Evolutionary conservation across 768 basidiomycete genomes (phyloP), one percentile per base, ranked within the genome.

Genomic region (Termitomyces sp.): DNA sequence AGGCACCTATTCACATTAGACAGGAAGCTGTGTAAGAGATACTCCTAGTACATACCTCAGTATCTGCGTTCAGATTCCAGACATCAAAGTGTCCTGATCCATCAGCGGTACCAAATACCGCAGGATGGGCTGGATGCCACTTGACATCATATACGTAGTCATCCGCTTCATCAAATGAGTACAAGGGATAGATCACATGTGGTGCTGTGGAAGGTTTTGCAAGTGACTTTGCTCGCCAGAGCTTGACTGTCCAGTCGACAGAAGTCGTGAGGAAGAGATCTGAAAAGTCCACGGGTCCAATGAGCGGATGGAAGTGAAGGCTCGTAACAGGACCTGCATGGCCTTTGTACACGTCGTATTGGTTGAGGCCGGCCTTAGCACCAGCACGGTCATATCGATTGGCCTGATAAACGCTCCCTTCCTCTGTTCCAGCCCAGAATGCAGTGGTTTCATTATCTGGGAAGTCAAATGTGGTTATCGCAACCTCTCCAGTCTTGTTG

Each of bases 131-230:
- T 6, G 96, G 94, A 68, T 99, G 97, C 97, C 97, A 99, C 69
- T 89, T 91, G 46, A 93, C 95, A 73, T 98, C 97, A 73, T 97
- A 98, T 10, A 99, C 96, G 68, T 98, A 98, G 70, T 99, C 97
- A 67, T 95, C 94, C 12, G 94, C 91, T 70, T 98, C 96, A 62
- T 99, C 96, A 65, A 99, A 98, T 41, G 92, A 94, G 68, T 95
- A 89, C 23, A 98, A 63, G 3, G 96, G 91, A 0, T 82, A 45
- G n/a, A 95, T 77, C 17, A 71, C 69, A 62, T 83, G 80, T 17
- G 75, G 74, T 0, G 74, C 66, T 38, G 86, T 85, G 7, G 87
- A 86, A 8, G 89, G 82, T 70, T 91, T 91, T 43, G 87, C 77
- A 40, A 87, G 73, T 11, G 82, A 84, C 71, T 86, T 91, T 8